These are phyloP conservation scores for Suillus subluteus DNA, from an alignment of 768 basidiomycete genomes.

Conservation along the genomic window DNA sequence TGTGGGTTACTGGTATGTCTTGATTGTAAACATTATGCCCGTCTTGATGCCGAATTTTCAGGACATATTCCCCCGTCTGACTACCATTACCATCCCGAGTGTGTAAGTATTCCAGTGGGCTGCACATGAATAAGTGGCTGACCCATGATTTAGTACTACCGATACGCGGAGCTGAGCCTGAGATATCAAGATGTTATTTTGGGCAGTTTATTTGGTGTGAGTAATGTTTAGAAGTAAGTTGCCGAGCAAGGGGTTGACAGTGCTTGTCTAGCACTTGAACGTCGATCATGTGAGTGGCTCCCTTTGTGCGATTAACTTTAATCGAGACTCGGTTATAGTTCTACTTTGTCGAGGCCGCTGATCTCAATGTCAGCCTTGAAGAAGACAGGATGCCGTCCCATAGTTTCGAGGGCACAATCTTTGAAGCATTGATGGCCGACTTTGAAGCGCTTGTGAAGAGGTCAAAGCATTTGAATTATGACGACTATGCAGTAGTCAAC, in stretches of 20 bases:
- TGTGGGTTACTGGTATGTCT: conserved; percentile 49
- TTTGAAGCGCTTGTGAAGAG: conserved; percentile 64
- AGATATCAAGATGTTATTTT: conserved; percentile 87
- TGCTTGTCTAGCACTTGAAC: conserved; percentile 70
- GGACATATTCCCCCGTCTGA: conserved; percentile 89
- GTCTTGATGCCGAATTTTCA: conserved; percentile 22
- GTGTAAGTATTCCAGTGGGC: conserved; percentile 53
- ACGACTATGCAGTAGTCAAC: conserved; percentile 76
- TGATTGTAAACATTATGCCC: conserved; percentile 31
- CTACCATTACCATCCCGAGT: conserved; percentile 83
- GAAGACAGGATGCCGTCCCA: conserved; percentile 10
- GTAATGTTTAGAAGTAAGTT: conserved; percentile 32
- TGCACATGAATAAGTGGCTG: neutral
- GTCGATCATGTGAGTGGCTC: conserved; percentile 65
- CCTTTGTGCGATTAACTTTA: conserved; percentile 14
- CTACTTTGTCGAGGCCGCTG: conserved; percentile 56
- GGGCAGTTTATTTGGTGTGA: conserved; percentile 82
- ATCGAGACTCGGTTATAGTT: conserved; percentile 41
- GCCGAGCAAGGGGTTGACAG: conserved; percentile 29
- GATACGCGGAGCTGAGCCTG: conserved; percentile 75
- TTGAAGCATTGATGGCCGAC: conserved; percentile 62
- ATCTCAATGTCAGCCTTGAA: conserved; percentile 44
- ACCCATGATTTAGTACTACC: conserved; percentile 49
- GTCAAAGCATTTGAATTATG: conserved; percentile 53
- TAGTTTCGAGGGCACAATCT: conserved; percentile 6